phyloP scores from a whole-genome alignment of 2,329 filamentous ascomycete species.

The Trichoderma koningiopsis region DNA sequence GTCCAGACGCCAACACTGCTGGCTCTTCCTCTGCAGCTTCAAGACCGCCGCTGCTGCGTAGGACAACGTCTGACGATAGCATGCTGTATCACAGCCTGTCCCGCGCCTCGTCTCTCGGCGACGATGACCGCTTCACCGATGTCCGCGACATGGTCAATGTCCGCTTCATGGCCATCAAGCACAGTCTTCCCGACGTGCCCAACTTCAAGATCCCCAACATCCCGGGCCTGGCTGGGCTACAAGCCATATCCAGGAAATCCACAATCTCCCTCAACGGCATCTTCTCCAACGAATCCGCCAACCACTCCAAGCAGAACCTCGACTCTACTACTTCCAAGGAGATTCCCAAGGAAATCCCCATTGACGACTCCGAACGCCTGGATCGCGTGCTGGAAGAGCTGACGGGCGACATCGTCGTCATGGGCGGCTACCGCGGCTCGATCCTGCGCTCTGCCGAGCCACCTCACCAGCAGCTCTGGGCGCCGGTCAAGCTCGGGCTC shows the following conservation, averaged over 20 bases:
- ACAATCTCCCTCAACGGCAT: slow-evolving; percentile 39
- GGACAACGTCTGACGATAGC: slow-evolving; percentile 65
- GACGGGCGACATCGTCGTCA: slow-evolving; percentile 81
- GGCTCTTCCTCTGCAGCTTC: slow-evolving; percentile 12
- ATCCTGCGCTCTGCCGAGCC: slow-evolving; percentile 82
- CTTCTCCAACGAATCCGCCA: slow-evolving; percentile 33
- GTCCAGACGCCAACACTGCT: not conserved
- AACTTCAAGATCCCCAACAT: slow-evolving; percentile 72
- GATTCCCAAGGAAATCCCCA: slow-evolving; percentile 27
- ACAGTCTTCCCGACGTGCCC: slow-evolving; percentile 79
- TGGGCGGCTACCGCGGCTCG: slow-evolving; percentile 90
- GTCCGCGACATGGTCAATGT: slow-evolving; percentile 85
- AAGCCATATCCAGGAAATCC: slow-evolving; percentile 37
- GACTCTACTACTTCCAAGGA: slow-evolving; percentile 27
- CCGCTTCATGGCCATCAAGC: slow-evolving; percentile 84
- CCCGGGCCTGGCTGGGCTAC: slow-evolving; percentile 60
- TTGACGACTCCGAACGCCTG: slow-evolving; percentile 41
- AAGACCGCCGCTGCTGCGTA: slow-evolving; percentile 36
- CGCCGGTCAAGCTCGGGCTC: slow-evolving; percentile 87
- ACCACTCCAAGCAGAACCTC: slow-evolving; percentile 33
- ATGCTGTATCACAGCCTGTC: slow-evolving; percentile 76
- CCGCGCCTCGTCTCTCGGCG: slow-evolving; percentile 78
- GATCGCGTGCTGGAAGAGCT: slow-evolving; percentile 65
- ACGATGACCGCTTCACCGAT: slow-evolving; percentile 78
- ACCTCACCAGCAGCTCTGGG: slow-evolving; percentile 87